These are phyloP conservation scores for Auricularia auricula-judae DNA, from an alignment of 768 basidiomycete genomes.

Conservation along the genomic window DNA sequence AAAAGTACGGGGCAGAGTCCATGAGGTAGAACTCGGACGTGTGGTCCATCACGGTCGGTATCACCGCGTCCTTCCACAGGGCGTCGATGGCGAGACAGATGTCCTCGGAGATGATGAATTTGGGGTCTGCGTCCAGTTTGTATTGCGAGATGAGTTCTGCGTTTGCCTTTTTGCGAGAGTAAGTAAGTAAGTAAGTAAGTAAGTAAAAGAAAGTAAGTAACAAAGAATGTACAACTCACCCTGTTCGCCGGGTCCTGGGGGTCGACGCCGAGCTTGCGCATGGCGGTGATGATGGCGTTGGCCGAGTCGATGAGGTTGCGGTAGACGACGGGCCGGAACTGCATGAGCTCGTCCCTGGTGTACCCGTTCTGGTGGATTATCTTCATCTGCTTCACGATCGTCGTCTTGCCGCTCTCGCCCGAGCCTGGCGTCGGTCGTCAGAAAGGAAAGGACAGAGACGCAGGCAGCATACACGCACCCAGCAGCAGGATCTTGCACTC, in stretches of 20 bases:
- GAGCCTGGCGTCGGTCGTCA: constrained; percentile 44
- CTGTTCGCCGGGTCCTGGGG: constrained; percentile 58
- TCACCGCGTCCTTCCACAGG: constrained; percentile 48
- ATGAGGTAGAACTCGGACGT: constrained; percentile 80
- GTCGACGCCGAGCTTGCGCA: constrained; percentile 78
- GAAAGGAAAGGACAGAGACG: neutral
- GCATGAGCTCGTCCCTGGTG: constrained; percentile 60
- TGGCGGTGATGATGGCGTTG: constrained; percentile 72
- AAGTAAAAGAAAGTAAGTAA: neutral
- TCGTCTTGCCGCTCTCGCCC: constrained; percentile 90
- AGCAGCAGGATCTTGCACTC: constrained; percentile 90
- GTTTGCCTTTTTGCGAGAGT: constrained; percentile 19
- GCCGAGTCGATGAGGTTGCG: constrained; percentile 84
- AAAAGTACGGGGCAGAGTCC: constrained; percentile 93
- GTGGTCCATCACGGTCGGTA: constrained; percentile 40
- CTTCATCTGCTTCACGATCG: constrained; percentile 99
- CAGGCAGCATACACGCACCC: constrained; percentile 39
- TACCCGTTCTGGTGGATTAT: constrained; percentile 94
- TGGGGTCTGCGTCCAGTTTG: constrained; percentile 23
- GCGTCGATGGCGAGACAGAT: constrained; percentile 59
- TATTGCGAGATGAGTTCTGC: constrained; percentile 56
- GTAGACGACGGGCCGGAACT: constrained; percentile 70
- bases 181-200: too few relatives aligned
- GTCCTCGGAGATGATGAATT: constrained; percentile 43
- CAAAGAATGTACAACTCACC: constrained; percentile 19